phyloP scores from a whole-genome alignment of 2,329 filamentous ascomycete genomes.

The Hypoxylon rubiginosum region DNA sequence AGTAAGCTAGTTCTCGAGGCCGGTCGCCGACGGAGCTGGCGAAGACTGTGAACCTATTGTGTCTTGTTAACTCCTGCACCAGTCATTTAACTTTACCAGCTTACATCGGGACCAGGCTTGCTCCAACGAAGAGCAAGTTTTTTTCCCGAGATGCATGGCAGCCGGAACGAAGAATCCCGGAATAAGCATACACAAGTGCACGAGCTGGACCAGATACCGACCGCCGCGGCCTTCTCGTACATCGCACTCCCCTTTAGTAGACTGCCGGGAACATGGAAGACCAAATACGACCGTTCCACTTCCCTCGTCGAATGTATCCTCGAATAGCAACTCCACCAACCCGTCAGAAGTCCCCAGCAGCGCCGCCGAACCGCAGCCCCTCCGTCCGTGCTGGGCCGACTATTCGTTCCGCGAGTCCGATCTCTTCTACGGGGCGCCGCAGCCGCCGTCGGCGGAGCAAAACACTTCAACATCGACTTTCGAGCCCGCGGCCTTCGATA shows the following conservation, averaged over 20 bases:
- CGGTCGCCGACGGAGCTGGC: slow-evolving; percentile 11
- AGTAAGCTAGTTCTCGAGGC: not conserved
- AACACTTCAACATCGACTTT: too few species aligned
- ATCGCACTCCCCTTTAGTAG: not conserved
- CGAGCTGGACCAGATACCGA: slow-evolving; percentile 18
- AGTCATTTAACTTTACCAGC: not conserved
- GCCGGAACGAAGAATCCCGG: slow-evolving; percentile 1
- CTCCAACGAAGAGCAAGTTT: not conserved
- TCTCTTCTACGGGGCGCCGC: slow-evolving; percentile 51
- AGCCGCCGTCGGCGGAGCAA: not conserved
- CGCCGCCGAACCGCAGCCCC: slow-evolving; percentile 30
- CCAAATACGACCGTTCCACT: not conserved
- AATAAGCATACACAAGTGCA: not conserved
- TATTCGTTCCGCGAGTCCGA: slow-evolving; percentile 56
- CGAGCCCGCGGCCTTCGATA: too few species aligned
- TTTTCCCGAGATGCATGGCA: not conserved
- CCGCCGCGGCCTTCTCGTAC: slow-evolving; percentile 15
- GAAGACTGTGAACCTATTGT: slow-evolving; percentile 7
- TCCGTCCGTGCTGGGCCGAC: slow-evolving; percentile 50
- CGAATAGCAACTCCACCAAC: slow-evolving; percentile 2
- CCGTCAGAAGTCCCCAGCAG: slow-evolving; percentile 2
- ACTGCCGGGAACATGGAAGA: not conserved
- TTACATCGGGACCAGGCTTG: slow-evolving; percentile 1
- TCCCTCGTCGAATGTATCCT: not conserved
- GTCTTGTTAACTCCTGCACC: not conserved